Base-by-base conservation (phyloP, 192 early-diverging fungal species). In the Coemansia sp. region DNA sequence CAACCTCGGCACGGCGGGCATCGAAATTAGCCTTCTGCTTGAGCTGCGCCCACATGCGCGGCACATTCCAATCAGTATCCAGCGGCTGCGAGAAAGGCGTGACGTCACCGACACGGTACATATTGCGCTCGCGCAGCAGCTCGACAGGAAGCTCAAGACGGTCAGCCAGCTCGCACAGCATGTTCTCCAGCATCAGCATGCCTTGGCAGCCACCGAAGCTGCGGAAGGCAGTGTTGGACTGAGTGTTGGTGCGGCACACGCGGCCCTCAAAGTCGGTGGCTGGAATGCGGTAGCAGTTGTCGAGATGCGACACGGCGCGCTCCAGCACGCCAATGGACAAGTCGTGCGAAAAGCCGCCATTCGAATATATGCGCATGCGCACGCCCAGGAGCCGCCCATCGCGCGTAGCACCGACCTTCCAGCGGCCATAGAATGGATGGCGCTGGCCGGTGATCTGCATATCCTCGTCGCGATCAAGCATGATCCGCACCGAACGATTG, bases 131-230 rank as follows among this genome's bases (percentile, higher is more conserved):
- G 70, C 86, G 85, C 56, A 93, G 54, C 24, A 77, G 73, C 52
- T 92, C 86, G 31, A 86, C 87, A 16, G 77, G 66, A 56, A 87
- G 69, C 5, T 78, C 74, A 31, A 95, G 81, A 10, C 68, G 76
- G 50, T 93, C 89, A 7, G 92, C 92, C 31, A 94, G 74, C 71
- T 95, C 90, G 26, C 78, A 83, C 49, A 95, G 88, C 65, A 84
- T 90, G 23, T 85, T 86, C 76, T 94, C 92, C 10, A 84, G 82
- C 48, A 94, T 78, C 62, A 94, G 82, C 88, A 92, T 90, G 38
- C 88, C 91, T 76, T 95, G 91, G 53, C 92, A 91, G 21, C 83
- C 90, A 53, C 93, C 93, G 64, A 94, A 95, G 26, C 92, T 86
- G 63, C 93, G 83, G 84, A 93, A 89, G 3, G 93, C 92, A 48